A percentile compares a stretch with the other conserved stretches of the same genome.
Evolutionary conservation across 305 asterid species (phyloP).

Genomic region (Ilex paraguariensis): DNA sequence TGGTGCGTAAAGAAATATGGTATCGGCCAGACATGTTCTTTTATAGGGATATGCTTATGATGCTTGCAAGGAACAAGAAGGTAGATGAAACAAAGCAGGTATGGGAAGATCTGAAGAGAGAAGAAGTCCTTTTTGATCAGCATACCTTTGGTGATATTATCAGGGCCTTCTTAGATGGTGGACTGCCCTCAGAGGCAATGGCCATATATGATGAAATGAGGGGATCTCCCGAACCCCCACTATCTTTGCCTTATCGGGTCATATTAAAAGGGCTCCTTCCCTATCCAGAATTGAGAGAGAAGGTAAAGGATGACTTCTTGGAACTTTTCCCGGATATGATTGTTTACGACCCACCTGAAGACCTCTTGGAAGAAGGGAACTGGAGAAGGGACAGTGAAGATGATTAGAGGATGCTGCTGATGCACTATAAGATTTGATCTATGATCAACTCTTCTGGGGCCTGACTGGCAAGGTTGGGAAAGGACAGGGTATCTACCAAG

Average conservation of each 20-base stretch:
- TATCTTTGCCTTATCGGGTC: conserved; percentile 80
- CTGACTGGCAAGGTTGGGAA: too few relatives aligned
- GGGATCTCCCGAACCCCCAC: conserved; percentile 64
- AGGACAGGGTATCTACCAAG: too few relatives aligned
- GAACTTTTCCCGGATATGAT: conserved; percentile 80
- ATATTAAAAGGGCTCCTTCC: conserved; percentile 75
- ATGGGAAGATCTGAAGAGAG: conserved; percentile 73
- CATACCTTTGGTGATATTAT: conserved; percentile 89
- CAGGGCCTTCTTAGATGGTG: conserved; percentile 70
- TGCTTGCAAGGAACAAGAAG: conserved; percentile 84
- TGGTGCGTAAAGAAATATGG: conserved; percentile 83
- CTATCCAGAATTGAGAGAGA: conserved; percentile 77
- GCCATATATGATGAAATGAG: conserved; percentile 76
- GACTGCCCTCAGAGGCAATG: conserved; percentile 74
- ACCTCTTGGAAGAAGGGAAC: conserved; percentile 45
- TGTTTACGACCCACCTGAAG: conserved; percentile 85
- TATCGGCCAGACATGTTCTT: conserved; percentile 94
- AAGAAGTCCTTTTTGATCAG: conserved; percentile 82
- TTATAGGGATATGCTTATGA: conserved; percentile 85
- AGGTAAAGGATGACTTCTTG: conserved; percentile 78
- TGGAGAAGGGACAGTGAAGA: conserved; percentile 39
- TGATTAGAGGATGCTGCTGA: conserved; percentile 28
- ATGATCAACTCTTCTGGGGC: not conserved
- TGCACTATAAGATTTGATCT: not conserved
- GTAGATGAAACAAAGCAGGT: conserved; percentile 60